phyloP scores from a whole-genome alignment of 495 filamentous ascomycete species.

The Penicillium angulare region DNA sequence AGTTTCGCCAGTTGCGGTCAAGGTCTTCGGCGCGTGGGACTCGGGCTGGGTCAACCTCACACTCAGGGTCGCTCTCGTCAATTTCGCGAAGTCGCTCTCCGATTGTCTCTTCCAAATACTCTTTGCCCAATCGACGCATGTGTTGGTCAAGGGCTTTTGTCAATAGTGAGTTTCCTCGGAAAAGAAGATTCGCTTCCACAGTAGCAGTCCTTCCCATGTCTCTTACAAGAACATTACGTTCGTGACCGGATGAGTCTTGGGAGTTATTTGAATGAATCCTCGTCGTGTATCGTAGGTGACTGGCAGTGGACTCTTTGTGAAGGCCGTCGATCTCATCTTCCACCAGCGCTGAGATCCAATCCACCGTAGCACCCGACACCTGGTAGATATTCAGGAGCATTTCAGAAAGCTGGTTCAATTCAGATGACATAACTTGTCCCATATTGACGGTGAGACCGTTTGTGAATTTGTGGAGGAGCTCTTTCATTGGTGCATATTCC shows the following conservation, averaged over 20 bases:
- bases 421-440: slow-evolving; percentile 70
- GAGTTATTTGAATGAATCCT: slow-evolving; percentile 81
- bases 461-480: slow-evolving; percentile 80
- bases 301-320: slow-evolving; percentile 67
- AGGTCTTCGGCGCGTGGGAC: slow-evolving; percentile 71
- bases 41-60: slow-evolving; percentile 85
- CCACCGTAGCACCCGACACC: slow-evolving; percentile 80
- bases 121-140: slow-evolving; percentile 90
- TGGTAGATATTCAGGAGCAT: slow-evolving; percentile 93
- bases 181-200: slow-evolving; percentile 88
- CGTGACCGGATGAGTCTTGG: slow-evolving; percentile 58
- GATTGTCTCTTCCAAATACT: slow-evolving; percentile 88
- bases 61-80: slow-evolving; percentile 83
- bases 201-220: slow-evolving; percentile 57
- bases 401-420: slow-evolving; percentile 78
- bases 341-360: slow-evolving; percentile 90
- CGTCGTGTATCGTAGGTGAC: slow-evolving; percentile 69
- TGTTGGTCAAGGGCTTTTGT: slow-evolving; percentile 93
- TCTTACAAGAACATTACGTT: slow-evolving; percentile 61
- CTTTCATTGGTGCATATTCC: slow-evolving; percentile 81
- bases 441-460: slow-evolving; percentile 84
- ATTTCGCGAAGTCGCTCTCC: slow-evolving; percentile 83
- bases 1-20: slow-evolving; percentile 76
- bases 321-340: slow-evolving; percentile 97
- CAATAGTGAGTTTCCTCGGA: slow-evolving; percentile 90